Evolutionary conservation across 2,329 filamentous ascomycete genomes (phyloP).

Genomic region (Beauveria rudraprayagi): DNA sequence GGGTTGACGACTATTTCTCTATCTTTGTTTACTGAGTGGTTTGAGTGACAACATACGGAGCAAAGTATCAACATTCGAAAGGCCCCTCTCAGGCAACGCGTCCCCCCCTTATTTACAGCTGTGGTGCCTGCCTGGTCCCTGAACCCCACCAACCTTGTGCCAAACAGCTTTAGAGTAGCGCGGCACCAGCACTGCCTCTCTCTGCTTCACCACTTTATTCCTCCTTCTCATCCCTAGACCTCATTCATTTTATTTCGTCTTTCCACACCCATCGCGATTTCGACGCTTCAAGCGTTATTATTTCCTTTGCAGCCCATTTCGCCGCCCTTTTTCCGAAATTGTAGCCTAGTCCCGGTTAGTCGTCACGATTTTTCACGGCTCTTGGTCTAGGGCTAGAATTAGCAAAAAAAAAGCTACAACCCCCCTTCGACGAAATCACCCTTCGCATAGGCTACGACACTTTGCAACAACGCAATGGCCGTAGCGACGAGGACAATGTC

Average conservation of each 20-base stretch:
- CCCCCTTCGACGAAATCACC: not conserved
- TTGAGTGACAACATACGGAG: not conserved
- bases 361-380: not conserved
- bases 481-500: conserved; percentile 4
- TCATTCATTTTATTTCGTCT: not conserved
- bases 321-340: not conserved
- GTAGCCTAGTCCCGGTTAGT: not conserved
- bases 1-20: too few relatives aligned
- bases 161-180: not conserved
- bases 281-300: not conserved
- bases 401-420: not conserved
- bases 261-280: not conserved
- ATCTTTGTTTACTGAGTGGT: not conserved
- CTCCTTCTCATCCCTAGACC: not conserved
- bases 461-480: not conserved
- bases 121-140: not conserved
- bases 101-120: not conserved
- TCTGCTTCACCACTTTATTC: not conserved
- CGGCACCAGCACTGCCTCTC: not conserved
- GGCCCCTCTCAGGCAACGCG: not conserved
- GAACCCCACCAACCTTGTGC: not conserved
- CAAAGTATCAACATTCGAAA: not conserved
- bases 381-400: conserved; percentile 1
- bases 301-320: not conserved
- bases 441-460: not conserved